These are phyloP conservation scores for Penicillium angulare DNA, from an alignment of 495 filamentous ascomycete genomes.

Conservation along the genomic window DNA sequence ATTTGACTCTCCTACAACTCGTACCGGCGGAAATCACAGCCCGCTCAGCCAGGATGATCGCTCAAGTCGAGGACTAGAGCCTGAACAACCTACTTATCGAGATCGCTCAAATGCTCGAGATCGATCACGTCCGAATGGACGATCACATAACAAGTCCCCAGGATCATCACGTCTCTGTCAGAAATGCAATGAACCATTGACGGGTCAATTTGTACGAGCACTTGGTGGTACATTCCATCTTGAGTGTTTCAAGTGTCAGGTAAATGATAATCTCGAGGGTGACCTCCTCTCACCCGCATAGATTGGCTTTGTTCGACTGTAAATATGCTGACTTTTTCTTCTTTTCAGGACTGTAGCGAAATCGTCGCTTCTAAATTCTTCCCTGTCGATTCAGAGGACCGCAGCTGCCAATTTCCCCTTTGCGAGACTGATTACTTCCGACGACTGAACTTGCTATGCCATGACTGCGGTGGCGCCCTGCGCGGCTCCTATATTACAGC, in stretches of 20 bases:
- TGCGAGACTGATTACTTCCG: conserved; percentile 99
- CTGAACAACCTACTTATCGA: conserved; percentile 35
- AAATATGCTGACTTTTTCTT: background rate
- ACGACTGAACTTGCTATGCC: conserved; percentile 84
- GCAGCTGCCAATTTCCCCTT: conserved; percentile 83
- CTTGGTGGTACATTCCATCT: conserved; percentile 91
- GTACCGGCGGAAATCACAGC: conserved; percentile 30
- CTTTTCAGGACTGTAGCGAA: conserved; percentile 83
- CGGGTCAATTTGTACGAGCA: conserved; percentile 94
- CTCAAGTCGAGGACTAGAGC: conserved; percentile 32
- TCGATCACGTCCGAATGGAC: conserved; percentile 45
- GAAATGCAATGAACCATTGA: conserved; percentile 82
- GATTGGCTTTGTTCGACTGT: background rate
- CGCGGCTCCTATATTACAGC: conserved; percentile 98
- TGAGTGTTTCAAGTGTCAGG: conserved; percentile 96
- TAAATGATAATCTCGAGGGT: conserved; percentile 47
- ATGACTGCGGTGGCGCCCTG: conserved; percentile 87
- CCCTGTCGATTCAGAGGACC: conserved; percentile 85
- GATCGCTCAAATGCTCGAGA: conserved; percentile 40
- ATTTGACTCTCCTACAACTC: conserved; percentile 43
- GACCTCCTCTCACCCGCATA: background rate
- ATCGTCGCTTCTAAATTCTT: conserved; percentile 99
- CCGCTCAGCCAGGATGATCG: conserved; percentile 31
- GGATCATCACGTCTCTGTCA: conserved; percentile 65
- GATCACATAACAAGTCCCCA: conserved; percentile 41